Evolutionary conservation across 1,284 basidiomycete species (phyloP), one percentile per base, ranked within the genome.

Genomic region (Cutaneotrichosporon dermatis): DNA sequence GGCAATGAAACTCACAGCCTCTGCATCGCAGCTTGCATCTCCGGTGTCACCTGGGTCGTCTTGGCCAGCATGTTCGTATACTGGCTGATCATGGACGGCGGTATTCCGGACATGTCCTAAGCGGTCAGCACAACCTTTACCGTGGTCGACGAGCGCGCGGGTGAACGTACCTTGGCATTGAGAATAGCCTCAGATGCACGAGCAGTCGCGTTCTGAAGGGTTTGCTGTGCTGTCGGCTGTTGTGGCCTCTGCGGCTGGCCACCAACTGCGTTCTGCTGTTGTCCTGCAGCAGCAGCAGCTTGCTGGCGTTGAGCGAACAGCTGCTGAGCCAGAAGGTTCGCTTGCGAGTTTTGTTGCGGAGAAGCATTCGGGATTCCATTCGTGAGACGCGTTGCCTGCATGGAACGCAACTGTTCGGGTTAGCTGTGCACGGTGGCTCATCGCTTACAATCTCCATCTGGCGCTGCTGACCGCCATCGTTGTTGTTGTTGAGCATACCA

Each of bases 401-500:
- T 64, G 6, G 53, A 39, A 4, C 63, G 63, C 6, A 62, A 46
- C 60, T 62, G 45, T 9, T 39, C 3, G n/a, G 1, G 51, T 59
- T 42, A 57, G 54, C 35, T 25, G 39, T 40, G 36, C 37, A 36
- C 15, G 45, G 13, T 25, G 25, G 11, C 4, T 37, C 16, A n/a
- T 4, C 6, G 56, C 63, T 48, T 33, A 61, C 62, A 44, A 64
- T 58, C 35, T 64, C 62, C 16, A 64, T 50, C 52, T 64, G 62
- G 25, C 62, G 51, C 25, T 58, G 56, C 33, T 49, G 42, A 9
- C 60, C 60, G 11, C 25, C 36, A 13, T 57, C 51, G 50, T 36
- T 43, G 50, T 49, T 25, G 25, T 25, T 50, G 42, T 15, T 45
- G 43, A 40, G 39, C 52, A 48, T 50, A n/a, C 35, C 34, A 34